Evolutionary conservation across 129 eudicot genomes (phyloP).

Genomic region (Lactuca saligna): DNA sequence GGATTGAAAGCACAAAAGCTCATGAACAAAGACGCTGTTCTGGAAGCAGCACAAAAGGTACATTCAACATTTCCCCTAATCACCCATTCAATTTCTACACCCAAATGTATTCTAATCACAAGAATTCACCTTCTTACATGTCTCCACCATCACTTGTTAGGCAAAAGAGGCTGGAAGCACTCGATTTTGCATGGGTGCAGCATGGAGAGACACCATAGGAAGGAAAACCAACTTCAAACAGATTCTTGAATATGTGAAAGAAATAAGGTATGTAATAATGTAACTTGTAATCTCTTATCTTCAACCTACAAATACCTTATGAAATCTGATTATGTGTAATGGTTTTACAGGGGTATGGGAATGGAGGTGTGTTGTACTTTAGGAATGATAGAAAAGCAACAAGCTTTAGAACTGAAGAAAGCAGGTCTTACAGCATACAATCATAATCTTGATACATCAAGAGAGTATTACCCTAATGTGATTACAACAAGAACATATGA

Average conservation of each 20-base stretch:
- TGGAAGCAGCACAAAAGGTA: conserved; percentile 95
- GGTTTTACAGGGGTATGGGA: conserved; percentile 74
- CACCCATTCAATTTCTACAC: not conserved
- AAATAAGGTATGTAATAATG: conserved; percentile 58
- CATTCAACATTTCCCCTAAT: not conserved
- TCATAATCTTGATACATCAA: conserved; percentile 97
- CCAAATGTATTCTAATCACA: not conserved
- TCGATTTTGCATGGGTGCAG: conserved; percentile 99
- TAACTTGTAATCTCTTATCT: not conserved
- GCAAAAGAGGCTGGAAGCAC: conserved; percentile 99
- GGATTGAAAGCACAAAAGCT: conserved; percentile 85
- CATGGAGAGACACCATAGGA: conserved; percentile 97
- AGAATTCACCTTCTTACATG: not conserved
- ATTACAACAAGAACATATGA: conserved; percentile 90
- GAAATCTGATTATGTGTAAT: too few relatives aligned
- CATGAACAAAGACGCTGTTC: conserved; percentile 78
- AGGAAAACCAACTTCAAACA: conserved; percentile 94
- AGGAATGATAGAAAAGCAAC: conserved; percentile 97
- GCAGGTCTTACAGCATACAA: conserved; percentile 99
- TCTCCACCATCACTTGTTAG: conserved; percentile 40
- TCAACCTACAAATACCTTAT: not conserved
- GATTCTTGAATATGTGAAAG: conserved; percentile 92
- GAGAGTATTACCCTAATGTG: conserved; percentile 91
- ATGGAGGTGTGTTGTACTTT: conserved; percentile 99
- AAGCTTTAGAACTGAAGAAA: conserved; percentile 81